phyloP scores from a whole-genome alignment of 345 rosid species.

The Hypericum androsaemum region DNA sequence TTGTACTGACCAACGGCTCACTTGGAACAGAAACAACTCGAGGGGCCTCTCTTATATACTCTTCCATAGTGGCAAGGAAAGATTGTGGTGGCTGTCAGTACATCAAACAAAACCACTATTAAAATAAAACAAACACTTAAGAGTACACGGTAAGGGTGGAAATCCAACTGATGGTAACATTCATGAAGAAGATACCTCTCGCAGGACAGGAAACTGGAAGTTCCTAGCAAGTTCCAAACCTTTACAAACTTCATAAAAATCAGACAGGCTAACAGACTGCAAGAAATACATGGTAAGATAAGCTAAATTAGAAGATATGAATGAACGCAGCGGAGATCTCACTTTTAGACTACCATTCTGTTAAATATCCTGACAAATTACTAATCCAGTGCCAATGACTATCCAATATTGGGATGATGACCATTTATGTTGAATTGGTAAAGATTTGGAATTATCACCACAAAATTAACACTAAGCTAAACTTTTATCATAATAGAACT shows the following conservation, averaged over 20 bases:
- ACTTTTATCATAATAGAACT: no score
- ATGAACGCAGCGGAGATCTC: neutral
- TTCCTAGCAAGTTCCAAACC: slow-evolving; percentile 98
- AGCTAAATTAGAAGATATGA: slow-evolving; percentile 1
- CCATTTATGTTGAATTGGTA: no score
- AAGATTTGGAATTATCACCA: no score
- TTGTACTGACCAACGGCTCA: slow-evolving; percentile 59
- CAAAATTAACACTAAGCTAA: no score
- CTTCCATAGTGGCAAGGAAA: slow-evolving; percentile 91
- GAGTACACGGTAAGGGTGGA: neutral
- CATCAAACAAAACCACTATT: slow-evolving; percentile 8
- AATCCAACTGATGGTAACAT: slow-evolving; percentile 5
- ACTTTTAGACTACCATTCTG: no score
- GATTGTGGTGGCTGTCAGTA: slow-evolving; percentile 80
- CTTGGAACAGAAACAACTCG: slow-evolving; percentile 63
- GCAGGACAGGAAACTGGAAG: slow-evolving; percentile 84
- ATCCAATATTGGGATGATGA: no score
- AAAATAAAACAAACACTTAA: neutral
- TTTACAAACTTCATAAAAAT: slow-evolving; percentile 88
- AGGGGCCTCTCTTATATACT: slow-evolving; percentile 94
- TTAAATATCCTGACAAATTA: no score
- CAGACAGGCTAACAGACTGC: slow-evolving; percentile 89
- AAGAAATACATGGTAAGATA: slow-evolving; percentile 9
- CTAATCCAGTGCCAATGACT: no score
- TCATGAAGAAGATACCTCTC: slow-evolving; percentile 52